A percentile compares a stretch with the other conserved stretches of the same genome.
Conservation (phyloP, 169 alveolate species). For the Cryptosporidium xiaoi region DNA sequence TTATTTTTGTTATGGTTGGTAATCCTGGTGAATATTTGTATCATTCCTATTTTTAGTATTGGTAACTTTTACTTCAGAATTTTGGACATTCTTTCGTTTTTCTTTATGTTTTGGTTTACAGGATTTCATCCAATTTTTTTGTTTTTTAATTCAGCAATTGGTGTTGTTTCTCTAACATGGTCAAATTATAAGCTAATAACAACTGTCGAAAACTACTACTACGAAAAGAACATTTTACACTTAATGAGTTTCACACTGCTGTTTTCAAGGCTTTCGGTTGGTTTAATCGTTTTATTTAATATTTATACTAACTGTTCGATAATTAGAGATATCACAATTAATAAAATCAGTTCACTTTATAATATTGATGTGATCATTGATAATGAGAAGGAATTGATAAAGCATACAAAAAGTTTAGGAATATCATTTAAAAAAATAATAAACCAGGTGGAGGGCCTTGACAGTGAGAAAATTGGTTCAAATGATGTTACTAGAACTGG, state of each 20-base stretch:
- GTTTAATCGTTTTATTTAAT: conserved; percentile 23
- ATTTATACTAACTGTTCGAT: conserved; percentile 58
- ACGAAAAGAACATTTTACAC: conserved; percentile 17
- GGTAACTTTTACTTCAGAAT: conserved; percentile 47
- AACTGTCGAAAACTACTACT: conserved; percentile 8
- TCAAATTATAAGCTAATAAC: conserved; percentile 38
- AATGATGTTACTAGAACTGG: conserved; percentile 21
- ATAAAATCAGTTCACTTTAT: conserved; percentile 31
- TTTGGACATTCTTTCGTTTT: conserved; percentile 39
- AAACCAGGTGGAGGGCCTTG: conserved; percentile 14
- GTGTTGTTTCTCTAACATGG: conserved; percentile 43
- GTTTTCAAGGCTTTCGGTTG: conserved; percentile 57
- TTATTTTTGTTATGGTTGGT: conserved; percentile 53
- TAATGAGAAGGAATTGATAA: conserved; percentile 51
- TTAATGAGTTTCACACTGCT: conserved; percentile 30
- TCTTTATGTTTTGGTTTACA: conserved; percentile 65
- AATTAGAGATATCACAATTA: conserved; percentile 55
- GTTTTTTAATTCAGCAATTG: conserved; percentile 26
- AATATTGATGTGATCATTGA: conserved; percentile 56
- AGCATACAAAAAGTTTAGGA: conserved; percentile 38
- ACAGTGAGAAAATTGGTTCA: not conserved
- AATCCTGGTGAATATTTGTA: conserved; percentile 51
- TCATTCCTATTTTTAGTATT: conserved; percentile 45
- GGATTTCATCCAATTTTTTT: conserved; percentile 69
- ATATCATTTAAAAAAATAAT: conserved; percentile 37